Base-by-base conservation (phyloP, 257 asterid species). In the Fraxinus pennsylvanica region DNA sequence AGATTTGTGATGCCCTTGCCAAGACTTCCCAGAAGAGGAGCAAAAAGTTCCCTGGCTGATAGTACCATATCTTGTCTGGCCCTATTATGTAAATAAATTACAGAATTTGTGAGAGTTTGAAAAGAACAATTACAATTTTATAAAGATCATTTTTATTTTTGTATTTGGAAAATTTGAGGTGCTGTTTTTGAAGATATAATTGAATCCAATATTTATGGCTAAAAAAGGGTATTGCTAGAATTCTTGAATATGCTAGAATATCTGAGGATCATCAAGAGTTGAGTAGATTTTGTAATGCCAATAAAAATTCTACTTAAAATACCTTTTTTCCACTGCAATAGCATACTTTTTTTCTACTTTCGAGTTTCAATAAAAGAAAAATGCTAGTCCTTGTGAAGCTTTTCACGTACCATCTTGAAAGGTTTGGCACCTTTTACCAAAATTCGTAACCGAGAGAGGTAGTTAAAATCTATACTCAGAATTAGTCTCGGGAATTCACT, bases 1-100 rank as follows among this genome's bases (percentile, higher is more conserved):
- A 90, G 76, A 84, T 85, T 9, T 78, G 84, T n/a, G 85, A 80
- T 21, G 84, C 86, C 65, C 77, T 81, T 2, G 86, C 88, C 68
- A 89, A 82, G 82, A 73, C 82, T 78, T 67, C 91, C 63, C 92
- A 86, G 76, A 92, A 86, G 74, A 92, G 74, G 90, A 27, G 81
- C 85, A 92, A 80, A 81, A 92, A 82, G 70, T 81, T 69, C 32
- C 78, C 81, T 12, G 72, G 25, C 35, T 74, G 78, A 81, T 4
- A 38, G 14, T 21, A n/a, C 29, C 30, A 6, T 77, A 41, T 52
- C 6, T 7, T 59, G 9, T 9, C 29, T n/a, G 25, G 17, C 70
- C 19, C 43, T 82, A 14, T 33, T 22, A 45, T 79, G 73, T 68
- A 65, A 50, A 85, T 73, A 74, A 73, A 57, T 68, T 78, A 61